Evolutionary conservation across 257 asterid genomes (phyloP), one percentile per base, ranked within the genome.

Genomic region (Primulina huaijiensis): DNA sequence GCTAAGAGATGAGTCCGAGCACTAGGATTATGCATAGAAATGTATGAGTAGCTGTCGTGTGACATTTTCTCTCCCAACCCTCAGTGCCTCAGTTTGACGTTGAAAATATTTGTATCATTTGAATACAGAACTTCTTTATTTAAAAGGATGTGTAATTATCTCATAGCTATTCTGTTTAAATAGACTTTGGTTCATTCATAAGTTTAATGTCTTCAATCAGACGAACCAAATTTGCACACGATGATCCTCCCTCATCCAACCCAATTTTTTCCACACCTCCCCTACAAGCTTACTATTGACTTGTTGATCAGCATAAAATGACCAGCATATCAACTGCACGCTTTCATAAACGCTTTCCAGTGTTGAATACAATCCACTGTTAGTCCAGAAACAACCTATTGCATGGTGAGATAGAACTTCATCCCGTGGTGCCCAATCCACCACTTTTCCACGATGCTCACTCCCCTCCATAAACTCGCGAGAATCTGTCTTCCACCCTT

Each of bases 401-500:
- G 82, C 78, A 4, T 78, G 73, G 68, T 78, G 82, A 40, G 73
- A 67, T 1, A 78, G 64, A 60, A 74, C 78, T 53, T 78, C 70
- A 52, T 78, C 73, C n/a, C 69, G 82, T 43, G 82, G 82, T 2
- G 82, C 78, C 82, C 82, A 74, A 59, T 69, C 69, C 70, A 78
- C 78, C 52, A 73, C 70, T 55, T 60, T 69, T 8, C 82, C 82
- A 37, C 70, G 70, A 64, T 69, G 25, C 64, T 58, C 69, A 5
- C 72, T 72, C 3, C 74, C 81, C 53, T 76, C 74, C 21, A 30
- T 34, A 4, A 72, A 56, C 52, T 67, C 77, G 3, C 59, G 4
- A 70, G 68, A 69, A 76, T 31, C 46, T 69, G 19, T 2, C 50
- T 35, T 58, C 71, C 57, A 10, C 60, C 65, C 3, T 30, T 52